Percentiles rank a stretch among this genome's conserved stretches.
Evolutionary conservation across 768 basidiomycete species (phyloP).

Genomic region (Lentinula detonsa): DNA sequence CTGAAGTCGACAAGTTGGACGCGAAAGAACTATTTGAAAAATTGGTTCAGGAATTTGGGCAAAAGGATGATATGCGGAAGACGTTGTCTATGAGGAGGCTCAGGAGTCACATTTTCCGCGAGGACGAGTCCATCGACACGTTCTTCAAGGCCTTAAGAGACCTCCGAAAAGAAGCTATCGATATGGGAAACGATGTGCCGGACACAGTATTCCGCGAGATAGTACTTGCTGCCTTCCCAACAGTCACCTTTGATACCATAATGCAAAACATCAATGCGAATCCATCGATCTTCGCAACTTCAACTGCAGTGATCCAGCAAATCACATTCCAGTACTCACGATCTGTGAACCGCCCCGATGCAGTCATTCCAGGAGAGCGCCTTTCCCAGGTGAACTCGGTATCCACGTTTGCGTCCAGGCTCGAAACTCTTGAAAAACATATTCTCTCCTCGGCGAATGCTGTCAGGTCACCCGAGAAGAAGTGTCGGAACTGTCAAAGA

Average conservation of each 20-base stretch:
- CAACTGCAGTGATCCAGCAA: background rate
- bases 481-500: slow-evolving; percentile 5
- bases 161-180: no score
- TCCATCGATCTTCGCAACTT: background rate
- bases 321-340: background rate
- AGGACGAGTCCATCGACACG: no score
- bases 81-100: background rate
- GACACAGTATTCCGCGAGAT: background rate
- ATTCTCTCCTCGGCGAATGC: background rate
- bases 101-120: no score
- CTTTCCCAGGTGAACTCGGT: background rate
- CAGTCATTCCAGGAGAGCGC: background rate
- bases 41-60: background rate
- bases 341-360: background rate
- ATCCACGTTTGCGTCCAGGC: background rate
- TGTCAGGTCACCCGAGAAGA: no score
- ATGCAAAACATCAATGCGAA: background rate
- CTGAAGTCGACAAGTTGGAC: background rate
- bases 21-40: background rate
- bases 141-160: no score
- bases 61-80: background rate
- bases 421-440: background rate
- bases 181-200: background rate
- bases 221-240: background rate
- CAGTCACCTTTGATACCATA: background rate